phyloP scores from a whole-genome alignment of 306 rosid species.

The Medicago lupulina region DNA sequence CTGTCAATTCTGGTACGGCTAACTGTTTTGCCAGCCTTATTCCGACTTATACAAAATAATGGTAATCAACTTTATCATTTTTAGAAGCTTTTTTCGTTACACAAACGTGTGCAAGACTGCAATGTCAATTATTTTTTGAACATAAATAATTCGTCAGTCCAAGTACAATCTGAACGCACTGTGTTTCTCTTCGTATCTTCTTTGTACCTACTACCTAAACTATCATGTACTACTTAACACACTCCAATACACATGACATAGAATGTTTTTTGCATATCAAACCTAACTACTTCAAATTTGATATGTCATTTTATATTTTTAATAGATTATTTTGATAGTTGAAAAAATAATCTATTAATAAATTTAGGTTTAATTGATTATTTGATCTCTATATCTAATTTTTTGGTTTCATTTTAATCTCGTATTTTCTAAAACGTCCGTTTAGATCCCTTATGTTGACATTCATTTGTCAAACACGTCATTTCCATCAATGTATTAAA shows the following conservation, averaged over 20 bases:
- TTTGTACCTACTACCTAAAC: not conserved
- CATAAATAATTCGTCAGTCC: slow-evolving; percentile 25
- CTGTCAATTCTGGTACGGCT: slow-evolving; percentile 13
- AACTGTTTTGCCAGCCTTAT: slow-evolving; percentile 34
- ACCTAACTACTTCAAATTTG: not conserved
- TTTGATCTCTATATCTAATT: too few species aligned
- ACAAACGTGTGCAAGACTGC: slow-evolving; percentile 41
- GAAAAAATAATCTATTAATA: too few species aligned
- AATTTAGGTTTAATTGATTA: too few species aligned
- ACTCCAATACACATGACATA: too few species aligned
- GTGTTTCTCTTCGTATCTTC: slow-evolving; percentile 26
- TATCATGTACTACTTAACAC: not conserved
- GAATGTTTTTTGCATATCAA: not conserved
- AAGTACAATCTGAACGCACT: slow-evolving; percentile 36
- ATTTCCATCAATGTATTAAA: too few species aligned
- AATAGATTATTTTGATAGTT: not conserved
- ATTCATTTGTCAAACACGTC: too few species aligned
- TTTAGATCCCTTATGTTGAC: too few species aligned
- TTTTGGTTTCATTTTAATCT: too few species aligned
- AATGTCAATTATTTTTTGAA: slow-evolving; percentile 29
- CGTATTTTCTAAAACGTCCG: too few species aligned
- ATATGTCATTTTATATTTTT: not conserved
- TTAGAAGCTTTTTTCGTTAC: slow-evolving; percentile 47
- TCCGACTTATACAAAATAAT: slow-evolving; percentile 43
- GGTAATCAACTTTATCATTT: slow-evolving; percentile 45